Evolutionary conservation across 805 yeast species (phyloP).

Genomic region (Kuraishia piskuri): DNA sequence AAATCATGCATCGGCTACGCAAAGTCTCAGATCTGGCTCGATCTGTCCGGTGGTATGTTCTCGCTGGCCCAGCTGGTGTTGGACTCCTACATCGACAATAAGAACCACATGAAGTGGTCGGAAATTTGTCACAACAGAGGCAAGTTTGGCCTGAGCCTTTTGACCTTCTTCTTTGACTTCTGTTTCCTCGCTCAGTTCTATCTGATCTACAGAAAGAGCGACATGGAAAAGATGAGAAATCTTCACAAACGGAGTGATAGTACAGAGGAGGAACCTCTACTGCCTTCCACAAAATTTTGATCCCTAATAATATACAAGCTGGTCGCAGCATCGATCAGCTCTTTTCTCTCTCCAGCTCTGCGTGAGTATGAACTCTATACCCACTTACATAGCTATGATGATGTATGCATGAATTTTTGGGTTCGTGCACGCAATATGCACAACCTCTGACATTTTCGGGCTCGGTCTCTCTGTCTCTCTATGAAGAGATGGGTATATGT

Average conservation of each 20-base stretch:
- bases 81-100: constrained; percentile 25
- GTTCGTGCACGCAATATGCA: not conserved
- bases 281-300: not conserved
- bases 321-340: too few species aligned
- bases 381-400: not conserved
- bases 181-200: constrained; percentile 19
- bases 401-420: not conserved
- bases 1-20: constrained; percentile 39
- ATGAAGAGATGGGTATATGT: not conserved
- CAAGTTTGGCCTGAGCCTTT: constrained; percentile 31
- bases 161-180: constrained; percentile 22
- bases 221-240: not conserved
- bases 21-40: constrained; percentile 28
- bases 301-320: not conserved
- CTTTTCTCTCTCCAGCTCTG: too few species aligned
- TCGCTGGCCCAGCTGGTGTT: constrained; percentile 29
- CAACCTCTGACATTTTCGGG: not conserved
- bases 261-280: not conserved
- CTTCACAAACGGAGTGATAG: not conserved
- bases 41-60: constrained; percentile 32
- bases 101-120: constrained; percentile 11
- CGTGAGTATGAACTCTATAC: too few species aligned
- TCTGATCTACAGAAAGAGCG: not conserved
- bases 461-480: not conserved
- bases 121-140: constrained; percentile 32